Evolutionary conservation across 306 rosid genomes (phyloP).

Genomic region (Rosa chinensis): DNA sequence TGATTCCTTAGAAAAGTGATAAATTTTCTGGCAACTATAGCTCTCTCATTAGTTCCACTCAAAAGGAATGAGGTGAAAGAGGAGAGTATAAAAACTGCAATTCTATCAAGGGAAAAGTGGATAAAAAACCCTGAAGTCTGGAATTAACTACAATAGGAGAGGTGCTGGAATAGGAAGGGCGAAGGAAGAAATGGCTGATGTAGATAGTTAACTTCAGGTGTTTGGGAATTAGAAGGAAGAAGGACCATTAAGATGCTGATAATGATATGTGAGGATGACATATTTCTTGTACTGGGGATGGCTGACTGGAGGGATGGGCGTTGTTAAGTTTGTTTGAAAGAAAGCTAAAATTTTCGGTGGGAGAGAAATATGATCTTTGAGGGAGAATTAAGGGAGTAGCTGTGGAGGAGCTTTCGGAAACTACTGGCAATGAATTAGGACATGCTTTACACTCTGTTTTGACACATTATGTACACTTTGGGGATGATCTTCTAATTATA

Average conservation of each 20-base stretch:
- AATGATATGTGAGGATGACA: background rate
- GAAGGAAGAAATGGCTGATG: background rate
- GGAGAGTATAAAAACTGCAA: background rate
- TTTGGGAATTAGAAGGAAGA: background rate
- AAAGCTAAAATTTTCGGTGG: background rate
- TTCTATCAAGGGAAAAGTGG: background rate
- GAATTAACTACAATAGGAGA: background rate
- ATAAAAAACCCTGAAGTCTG: background rate
- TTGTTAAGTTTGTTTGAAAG: background rate
- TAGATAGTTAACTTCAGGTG: background rate
- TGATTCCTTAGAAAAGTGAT: background rate
- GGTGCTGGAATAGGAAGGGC: background rate
- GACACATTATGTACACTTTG: background rate
- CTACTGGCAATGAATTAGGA: background rate
- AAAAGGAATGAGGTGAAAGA: background rate
- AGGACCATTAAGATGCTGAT: background rate
- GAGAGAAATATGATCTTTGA: background rate
- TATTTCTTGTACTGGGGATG: background rate
- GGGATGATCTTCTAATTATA: background rate
- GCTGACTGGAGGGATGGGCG: background rate
- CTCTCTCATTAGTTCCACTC: background rate
- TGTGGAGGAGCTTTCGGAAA: background rate
- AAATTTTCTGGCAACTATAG: background rate
- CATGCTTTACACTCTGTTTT: background rate
- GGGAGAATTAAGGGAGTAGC: background rate